Conservation (phyloP, 1,284 basidiomycete species). For the Nidula niveotomentosa region DNA sequence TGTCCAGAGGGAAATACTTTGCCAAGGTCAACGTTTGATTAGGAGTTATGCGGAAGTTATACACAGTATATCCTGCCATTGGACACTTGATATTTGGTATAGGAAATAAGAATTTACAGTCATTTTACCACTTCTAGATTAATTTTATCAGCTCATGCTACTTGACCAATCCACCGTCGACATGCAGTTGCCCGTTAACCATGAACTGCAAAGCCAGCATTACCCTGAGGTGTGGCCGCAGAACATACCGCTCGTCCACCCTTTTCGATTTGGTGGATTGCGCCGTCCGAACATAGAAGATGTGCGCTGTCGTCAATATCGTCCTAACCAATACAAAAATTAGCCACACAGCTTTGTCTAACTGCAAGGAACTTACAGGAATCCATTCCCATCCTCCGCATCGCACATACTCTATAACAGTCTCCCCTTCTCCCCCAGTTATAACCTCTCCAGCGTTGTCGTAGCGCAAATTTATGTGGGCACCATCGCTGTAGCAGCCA, state of each 20-base stretch:
- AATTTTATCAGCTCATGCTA: too few relatives aligned
- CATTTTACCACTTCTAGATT: too few relatives aligned
- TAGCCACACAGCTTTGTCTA: conserved; percentile 1
- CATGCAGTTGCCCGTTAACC: conserved; percentile 17
- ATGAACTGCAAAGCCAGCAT: conserved; percentile 46
- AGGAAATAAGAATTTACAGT: conserved; percentile 3
- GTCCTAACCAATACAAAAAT: conserved; percentile 38
- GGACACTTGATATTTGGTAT: background rate
- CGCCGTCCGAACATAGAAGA: conserved; percentile 74
- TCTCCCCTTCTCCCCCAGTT: conserved; percentile 42
- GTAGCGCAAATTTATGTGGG: conserved; percentile 68
- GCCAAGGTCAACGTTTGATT: background rate
- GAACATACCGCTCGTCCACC: conserved; percentile 57
- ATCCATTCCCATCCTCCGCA: conserved; percentile 85
- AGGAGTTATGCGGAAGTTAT: background rate
- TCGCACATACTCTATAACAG: conserved; percentile 81
- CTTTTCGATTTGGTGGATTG: conserved; percentile 55
- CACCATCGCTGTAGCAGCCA: conserved; percentile 73
- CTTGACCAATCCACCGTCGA: background rate
- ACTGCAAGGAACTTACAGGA: conserved; percentile 52
- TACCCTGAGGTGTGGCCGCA: conserved; percentile 30
- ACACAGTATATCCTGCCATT: too few relatives aligned
- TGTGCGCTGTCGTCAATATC: conserved; percentile 56
- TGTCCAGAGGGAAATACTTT: conserved; percentile 27
- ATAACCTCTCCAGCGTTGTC: conserved; percentile 41